These are phyloP conservation scores for Pythium volutum DNA, from an alignment of 352 stramenopile species.

Conservation along the genomic window DNA sequence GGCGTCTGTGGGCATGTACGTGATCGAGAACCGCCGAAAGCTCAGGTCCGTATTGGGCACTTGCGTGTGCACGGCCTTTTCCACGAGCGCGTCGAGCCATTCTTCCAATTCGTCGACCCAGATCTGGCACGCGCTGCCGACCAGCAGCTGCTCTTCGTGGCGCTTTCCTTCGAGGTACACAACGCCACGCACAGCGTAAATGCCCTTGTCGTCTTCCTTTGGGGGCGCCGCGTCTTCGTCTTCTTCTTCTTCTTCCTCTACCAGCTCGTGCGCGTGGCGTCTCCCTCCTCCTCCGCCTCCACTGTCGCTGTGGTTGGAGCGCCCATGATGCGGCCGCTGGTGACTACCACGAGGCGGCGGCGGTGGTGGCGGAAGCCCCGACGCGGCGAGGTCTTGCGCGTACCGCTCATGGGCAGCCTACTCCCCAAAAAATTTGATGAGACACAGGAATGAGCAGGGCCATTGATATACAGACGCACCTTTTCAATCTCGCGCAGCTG, in stretches of 20 bases:
- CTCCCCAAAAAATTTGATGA: neutral
- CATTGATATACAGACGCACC: slow-evolving; percentile 16
- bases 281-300: slow-evolving; percentile 2
- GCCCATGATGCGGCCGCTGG: neutral
- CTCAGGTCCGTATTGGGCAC: slow-evolving; percentile 66
- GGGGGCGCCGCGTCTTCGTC: slow-evolving; percentile 27
- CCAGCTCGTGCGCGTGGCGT: neutral
- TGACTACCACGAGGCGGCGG: slow-evolving; percentile 14
- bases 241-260: slow-evolving; percentile 12
- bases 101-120: slow-evolving; percentile 76
- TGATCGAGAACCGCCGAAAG: slow-evolving; percentile 60
- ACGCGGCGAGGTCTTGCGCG: slow-evolving; percentile 48
- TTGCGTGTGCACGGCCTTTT: slow-evolving; percentile 48
- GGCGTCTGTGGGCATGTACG: slow-evolving; percentile 54
- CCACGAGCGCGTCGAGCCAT: slow-evolving; percentile 75
- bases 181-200: slow-evolving; percentile 62
- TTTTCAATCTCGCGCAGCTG: slow-evolving; percentile 76
- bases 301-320: neutral
- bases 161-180: slow-evolving; percentile 83
- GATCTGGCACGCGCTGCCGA: slow-evolving; percentile 73
- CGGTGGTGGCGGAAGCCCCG: slow-evolving; percentile 34
- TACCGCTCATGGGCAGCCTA: slow-evolving; percentile 53
- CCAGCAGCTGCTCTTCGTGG: slow-evolving; percentile 63
- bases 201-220: slow-evolving; percentile 61
- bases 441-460: neutral